Evolutionary conservation across 805 yeast species (phyloP).

Genomic region (Spathaspora arborariae): DNA sequence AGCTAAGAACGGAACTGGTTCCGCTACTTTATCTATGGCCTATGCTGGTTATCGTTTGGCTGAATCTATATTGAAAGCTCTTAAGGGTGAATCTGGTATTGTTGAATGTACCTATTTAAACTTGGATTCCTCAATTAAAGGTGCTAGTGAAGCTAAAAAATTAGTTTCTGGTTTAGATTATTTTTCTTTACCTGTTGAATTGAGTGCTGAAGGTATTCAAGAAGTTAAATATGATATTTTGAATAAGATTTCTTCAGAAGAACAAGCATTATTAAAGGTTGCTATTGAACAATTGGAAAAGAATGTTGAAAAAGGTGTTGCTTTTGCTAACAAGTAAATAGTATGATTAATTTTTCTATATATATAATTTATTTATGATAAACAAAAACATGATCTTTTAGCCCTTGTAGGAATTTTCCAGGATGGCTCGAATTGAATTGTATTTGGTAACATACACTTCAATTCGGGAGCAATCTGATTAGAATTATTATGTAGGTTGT

Average conservation of each 20-base stretch:
- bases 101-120: constrained; percentile 52
- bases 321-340: constrained; percentile 32
- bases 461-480: background rate
- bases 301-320: constrained; percentile 58
- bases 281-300: constrained; percentile 52
- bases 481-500: background rate
- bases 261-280: constrained; percentile 50
- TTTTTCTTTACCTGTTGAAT: constrained; percentile 61
- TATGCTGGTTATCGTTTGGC: constrained; percentile 79
- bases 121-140: constrained; percentile 46
- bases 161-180: constrained; percentile 42
- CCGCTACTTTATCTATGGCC: constrained; percentile 85
- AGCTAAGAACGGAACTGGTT: constrained; percentile 81
- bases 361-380: constrained; percentile 1
- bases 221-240: constrained; percentile 54
- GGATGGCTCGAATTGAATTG: constrained; percentile 5
- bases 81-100: constrained; percentile 29
- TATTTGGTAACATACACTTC: background rate
- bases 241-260: constrained; percentile 45
- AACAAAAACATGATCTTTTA: background rate
- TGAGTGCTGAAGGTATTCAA: constrained; percentile 52
- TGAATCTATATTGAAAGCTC: constrained; percentile 58
- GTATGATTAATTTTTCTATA: background rate
- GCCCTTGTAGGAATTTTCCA: background rate
- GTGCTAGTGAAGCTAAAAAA: constrained; percentile 49